Conservation (phyloP, 2,329 filamentous ascomycete genomes). For the Cladophialophora carrionii region DNA sequence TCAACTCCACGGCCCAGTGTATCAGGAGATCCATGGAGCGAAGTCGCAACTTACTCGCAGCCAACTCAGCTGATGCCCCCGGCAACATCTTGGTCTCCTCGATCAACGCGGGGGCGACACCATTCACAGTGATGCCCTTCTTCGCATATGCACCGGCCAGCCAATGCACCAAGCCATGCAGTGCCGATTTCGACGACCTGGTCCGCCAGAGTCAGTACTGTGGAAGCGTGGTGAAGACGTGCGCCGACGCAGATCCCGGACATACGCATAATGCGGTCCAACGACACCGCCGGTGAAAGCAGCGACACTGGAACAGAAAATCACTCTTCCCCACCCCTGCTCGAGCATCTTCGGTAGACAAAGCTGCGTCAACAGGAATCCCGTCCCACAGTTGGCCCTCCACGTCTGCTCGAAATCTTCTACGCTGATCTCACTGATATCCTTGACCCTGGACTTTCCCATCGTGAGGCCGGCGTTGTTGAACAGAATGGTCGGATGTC, state of each 20-base stretch:
- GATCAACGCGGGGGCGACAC: constrained; percentile 54
- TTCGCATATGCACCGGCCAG: constrained; percentile 49
- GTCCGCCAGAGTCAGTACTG: constrained; percentile 32
- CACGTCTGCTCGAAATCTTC: constrained; percentile 68
- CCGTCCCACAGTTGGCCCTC: constrained; percentile 64
- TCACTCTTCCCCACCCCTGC: constrained; percentile 64
- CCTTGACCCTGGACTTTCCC: constrained; percentile 56
- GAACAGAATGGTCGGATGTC: constrained; percentile 48
- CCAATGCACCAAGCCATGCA: constrained; percentile 55
- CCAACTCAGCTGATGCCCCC: constrained; percentile 41
- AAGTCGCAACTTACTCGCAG: constrained; percentile 22
- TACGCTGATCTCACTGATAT: constrained; percentile 61
- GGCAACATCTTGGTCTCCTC: constrained; percentile 53
- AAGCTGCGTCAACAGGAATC: constrained; percentile 65
- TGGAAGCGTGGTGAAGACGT: constrained; percentile 34
- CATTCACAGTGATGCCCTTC: constrained; percentile 54
- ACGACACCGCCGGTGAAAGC: constrained; percentile 67
- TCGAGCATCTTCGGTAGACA: constrained; percentile 63
- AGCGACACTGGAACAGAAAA: constrained; percentile 67
- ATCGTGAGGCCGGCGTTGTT: constrained; percentile 61
- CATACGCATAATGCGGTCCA: constrained; percentile 54
- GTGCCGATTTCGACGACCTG: constrained; percentile 48
- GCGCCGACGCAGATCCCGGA: constrained; percentile 37
- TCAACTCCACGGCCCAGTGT: background rate
- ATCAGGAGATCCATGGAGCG: background rate